A percentile compares a stretch with the other conserved stretches of the same genome.
Evolutionary conservation across 192 early-diverging fungal species (phyloP).

Genomic region (Phycomyces blakesleeanus): DNA sequence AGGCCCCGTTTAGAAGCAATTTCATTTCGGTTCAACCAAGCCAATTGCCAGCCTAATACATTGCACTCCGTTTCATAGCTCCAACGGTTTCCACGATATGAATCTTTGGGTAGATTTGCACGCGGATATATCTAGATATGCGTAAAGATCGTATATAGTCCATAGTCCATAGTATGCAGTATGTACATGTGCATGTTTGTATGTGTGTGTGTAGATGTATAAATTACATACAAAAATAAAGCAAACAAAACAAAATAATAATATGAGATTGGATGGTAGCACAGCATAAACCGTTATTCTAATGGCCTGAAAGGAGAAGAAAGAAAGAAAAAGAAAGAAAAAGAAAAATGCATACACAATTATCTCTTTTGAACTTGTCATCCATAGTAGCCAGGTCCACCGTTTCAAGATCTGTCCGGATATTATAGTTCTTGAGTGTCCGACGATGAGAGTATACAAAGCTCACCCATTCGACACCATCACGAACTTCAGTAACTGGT

Average conservation of each 20-base stretch:
- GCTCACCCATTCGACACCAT: conserved; percentile 32
- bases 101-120: conserved; percentile 57
- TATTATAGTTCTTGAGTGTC: conserved; percentile 23
- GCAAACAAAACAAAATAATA: conserved; percentile 1
- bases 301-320: neutral
- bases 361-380: conserved; percentile 34
- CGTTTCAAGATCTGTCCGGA: conserved; percentile 30
- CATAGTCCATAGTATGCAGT: neutral
- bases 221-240: too few relatives aligned
- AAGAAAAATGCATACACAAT: conserved; percentile 25
- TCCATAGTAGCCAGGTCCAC: conserved; percentile 19
- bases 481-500: conserved; percentile 25
- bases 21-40: conserved; percentile 65
- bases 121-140: conserved; percentile 66
- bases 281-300: neutral
- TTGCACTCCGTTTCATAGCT: conserved; percentile 85
- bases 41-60: conserved; percentile 76
- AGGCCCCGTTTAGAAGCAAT: conserved; percentile 73
- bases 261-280: neutral
- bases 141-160: neutral
- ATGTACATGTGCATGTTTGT: too few relatives aligned
- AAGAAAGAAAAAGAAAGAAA: conserved; percentile 3
- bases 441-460: conserved; percentile 34
- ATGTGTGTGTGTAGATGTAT: too few relatives aligned
- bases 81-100: conserved; percentile 82